Conservation (phyloP, 176 grass and related monocot genomes). For the Triticum timopheevii region DNA sequence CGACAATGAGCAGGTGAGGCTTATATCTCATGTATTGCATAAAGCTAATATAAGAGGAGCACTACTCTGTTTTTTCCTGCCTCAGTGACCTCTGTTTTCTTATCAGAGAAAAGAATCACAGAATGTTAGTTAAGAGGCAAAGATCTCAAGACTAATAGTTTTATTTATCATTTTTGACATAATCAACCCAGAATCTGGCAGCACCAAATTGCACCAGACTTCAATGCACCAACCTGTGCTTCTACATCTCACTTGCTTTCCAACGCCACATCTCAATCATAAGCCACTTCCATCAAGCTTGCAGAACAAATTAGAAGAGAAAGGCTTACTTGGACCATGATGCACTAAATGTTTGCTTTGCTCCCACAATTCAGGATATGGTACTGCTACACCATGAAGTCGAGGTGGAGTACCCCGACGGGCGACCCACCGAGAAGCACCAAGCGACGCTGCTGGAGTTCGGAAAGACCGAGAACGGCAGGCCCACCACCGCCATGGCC, state of each 20-base stretch:
- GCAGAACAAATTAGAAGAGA: not conserved
- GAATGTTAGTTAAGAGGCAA: not conserved
- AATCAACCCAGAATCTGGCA: not conserved
- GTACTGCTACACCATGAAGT: conserved; percentile 94
- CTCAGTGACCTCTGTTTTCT: not conserved
- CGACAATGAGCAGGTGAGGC: conserved; percentile 63
- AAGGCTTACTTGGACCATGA: not conserved
- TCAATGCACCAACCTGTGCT: not conserved
- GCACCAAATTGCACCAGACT: not conserved
- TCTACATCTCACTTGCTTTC: not conserved
- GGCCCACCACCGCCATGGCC: conserved; percentile 83
- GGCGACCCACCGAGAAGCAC: conserved; percentile 67
- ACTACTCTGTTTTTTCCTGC: not conserved
- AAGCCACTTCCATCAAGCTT: not conserved
- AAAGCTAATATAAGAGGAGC: not conserved
- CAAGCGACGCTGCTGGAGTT: conserved; percentile 78
- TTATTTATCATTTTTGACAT: not conserved
- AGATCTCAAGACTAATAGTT: not conserved
- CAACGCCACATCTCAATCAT: not conserved
- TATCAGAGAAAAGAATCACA: not conserved
- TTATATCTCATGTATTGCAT: conserved; percentile 3
- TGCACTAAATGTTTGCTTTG: not conserved
- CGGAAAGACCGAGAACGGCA: conserved; percentile 63
- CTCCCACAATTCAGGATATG: conserved; percentile 72
- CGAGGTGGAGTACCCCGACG: conserved; percentile 64